phyloP scores from a whole-genome alignment of 2,329 filamentous ascomycete species.

The Penicillium sp. region DNA sequence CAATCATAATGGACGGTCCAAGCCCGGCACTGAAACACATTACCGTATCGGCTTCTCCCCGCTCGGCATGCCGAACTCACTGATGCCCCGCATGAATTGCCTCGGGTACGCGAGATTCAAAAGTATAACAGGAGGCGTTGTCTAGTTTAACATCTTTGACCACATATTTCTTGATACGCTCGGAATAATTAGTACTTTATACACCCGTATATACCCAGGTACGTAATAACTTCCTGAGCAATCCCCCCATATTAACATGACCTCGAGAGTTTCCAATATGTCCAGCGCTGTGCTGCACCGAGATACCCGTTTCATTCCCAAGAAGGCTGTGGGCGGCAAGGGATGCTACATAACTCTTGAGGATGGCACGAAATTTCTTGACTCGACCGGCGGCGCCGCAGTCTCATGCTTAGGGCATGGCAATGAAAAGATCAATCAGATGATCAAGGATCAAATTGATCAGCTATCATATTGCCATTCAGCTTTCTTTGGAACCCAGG shows the following conservation, averaged over 20 bases:
- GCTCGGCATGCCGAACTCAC: slow-evolving; percentile 30
- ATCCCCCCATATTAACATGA: not conserved
- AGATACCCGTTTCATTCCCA: slow-evolving; percentile 46
- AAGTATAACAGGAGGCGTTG: not conserved
- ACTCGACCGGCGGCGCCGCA: slow-evolving; percentile 68
- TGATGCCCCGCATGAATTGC: slow-evolving; percentile 18
- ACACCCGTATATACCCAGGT: not conserved
- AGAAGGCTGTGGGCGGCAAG: slow-evolving; percentile 46
- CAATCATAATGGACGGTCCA: slow-evolving; percentile 5
- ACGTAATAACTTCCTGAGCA: not conserved
- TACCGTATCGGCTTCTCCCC: slow-evolving; percentile 24
- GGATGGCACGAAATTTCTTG: slow-evolving; percentile 60
- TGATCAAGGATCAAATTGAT: slow-evolving; percentile 57
- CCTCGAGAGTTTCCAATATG: not conserved
- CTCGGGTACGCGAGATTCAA: slow-evolving; percentile 8
- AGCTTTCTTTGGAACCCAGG: slow-evolving; percentile 53
- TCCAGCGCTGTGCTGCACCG: slow-evolving; percentile 49
- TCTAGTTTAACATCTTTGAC: not conserved
- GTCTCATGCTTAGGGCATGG: slow-evolving; percentile 68
- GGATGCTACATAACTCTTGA: slow-evolving; percentile 52
- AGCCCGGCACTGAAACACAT: slow-evolving; percentile 24
- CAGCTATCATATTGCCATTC: slow-evolving; percentile 58
- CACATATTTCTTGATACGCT: not conserved
- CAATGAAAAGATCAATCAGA: slow-evolving; percentile 56
- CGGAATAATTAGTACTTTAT: too few relatives aligned